Percentiles rank a stretch among this genome's conserved stretches.
Conservation (phyloP, 2,329 filamentous ascomycete species). For the Emmonsiellopsis sp. region DNA sequence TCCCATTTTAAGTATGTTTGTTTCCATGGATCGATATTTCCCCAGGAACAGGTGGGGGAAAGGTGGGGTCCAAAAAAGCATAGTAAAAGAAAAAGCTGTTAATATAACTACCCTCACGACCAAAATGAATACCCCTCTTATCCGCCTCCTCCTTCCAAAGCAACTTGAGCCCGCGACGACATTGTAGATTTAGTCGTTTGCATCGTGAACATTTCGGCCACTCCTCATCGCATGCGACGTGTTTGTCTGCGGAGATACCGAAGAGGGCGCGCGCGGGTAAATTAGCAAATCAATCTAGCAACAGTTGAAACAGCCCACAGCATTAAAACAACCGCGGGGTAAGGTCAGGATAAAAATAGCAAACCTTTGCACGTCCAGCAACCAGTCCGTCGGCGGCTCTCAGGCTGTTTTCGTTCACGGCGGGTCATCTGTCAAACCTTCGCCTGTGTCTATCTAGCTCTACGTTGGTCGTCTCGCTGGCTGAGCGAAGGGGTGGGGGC, state of each 20-base stretch:
- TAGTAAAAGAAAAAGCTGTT: not conserved
- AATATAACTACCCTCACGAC: constrained; percentile 15
- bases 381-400: constrained; percentile 18
- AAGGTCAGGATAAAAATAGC: not conserved
- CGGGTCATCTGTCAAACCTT: constrained; percentile 5
- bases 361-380: constrained; percentile 21
- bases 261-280: not conserved
- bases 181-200: constrained; percentile 17
- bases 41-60: too few species aligned
- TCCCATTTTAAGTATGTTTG: too few species aligned
- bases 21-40: too few species aligned
- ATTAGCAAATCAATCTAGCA: not conserved
- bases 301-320: not conserved
- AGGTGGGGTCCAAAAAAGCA: not conserved
- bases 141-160: constrained; percentile 23
- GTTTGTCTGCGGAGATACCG: constrained; percentile 13
- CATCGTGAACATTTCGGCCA: constrained; percentile 21
- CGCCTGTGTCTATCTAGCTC: not conserved
- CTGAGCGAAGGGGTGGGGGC: too few species aligned
- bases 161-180: constrained; percentile 18
- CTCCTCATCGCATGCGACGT: constrained; percentile 25
- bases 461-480: too few species aligned
- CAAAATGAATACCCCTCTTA: constrained; percentile 20
- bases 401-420: constrained; percentile 10
- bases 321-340: too few species aligned